These are phyloP conservation scores for Amphichorda felina DNA, from an alignment of 2,329 filamentous ascomycete species.

Conservation along the genomic window DNA sequence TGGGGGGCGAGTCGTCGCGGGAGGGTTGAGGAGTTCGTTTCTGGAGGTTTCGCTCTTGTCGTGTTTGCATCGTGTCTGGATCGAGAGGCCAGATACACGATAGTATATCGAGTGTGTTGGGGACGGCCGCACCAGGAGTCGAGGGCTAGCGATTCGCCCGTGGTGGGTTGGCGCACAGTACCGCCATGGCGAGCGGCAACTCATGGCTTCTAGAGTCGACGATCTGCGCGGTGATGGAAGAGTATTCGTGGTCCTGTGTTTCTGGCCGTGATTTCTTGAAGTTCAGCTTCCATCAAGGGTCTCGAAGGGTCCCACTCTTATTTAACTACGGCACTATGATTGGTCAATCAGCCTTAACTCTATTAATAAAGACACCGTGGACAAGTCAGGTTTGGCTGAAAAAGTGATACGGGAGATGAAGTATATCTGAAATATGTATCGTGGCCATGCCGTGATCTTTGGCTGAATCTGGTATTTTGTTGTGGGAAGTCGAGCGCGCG, in stretches of 20 bases:
- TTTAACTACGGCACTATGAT: no score
- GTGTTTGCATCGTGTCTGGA: neutral
- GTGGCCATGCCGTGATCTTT: no score
- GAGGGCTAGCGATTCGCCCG: neutral
- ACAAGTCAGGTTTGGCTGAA: no score
- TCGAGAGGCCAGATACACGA: neutral
- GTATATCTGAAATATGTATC: no score
- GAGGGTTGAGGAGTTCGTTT: slow-evolving; percentile 50
- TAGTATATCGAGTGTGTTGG: neutral
- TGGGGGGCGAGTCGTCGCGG: slow-evolving; percentile 60
- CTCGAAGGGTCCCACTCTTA: no score
- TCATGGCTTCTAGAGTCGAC: slow-evolving; percentile 12
- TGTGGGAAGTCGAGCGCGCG: no score
- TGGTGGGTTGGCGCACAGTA: slow-evolving; percentile 9
- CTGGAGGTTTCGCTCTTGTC: slow-evolving; percentile 2
- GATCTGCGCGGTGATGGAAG: neutral
- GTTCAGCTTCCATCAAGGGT: no score
- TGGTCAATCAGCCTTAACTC: no score
- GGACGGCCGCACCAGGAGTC: neutral
- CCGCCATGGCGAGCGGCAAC: slow-evolving; percentile 17
- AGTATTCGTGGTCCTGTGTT: no score
- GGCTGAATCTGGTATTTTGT: neutral
- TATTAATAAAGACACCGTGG: no score
- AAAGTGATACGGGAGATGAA: no score
- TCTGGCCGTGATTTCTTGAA: no score